phyloP scores from a whole-genome alignment of 257 asterid species.

The Plantago ovata region DNA sequence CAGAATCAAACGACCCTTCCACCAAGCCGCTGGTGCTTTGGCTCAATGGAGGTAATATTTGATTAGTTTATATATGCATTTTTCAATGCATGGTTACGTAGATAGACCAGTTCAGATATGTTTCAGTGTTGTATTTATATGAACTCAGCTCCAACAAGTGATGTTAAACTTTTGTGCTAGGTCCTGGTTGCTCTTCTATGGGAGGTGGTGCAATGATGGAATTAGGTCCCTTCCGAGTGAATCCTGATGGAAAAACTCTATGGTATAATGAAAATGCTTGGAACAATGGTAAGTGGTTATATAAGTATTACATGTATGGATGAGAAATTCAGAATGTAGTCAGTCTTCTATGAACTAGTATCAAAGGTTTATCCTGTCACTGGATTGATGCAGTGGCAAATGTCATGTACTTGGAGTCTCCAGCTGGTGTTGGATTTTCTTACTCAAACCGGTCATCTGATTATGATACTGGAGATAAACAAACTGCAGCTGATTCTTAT shows the following conservation, averaged over 20 bases:
- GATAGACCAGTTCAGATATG: background rate
- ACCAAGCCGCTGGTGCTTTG: slow-evolving; percentile 41
- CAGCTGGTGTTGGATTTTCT: slow-evolving; percentile 66
- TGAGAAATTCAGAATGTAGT: background rate
- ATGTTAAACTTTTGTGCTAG: slow-evolving; percentile 22
- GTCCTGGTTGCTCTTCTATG: slow-evolving; percentile 77
- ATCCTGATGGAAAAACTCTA: no score
- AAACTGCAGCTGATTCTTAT: slow-evolving; percentile 50
- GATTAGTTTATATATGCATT: background rate
- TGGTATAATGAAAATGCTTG: slow-evolving; percentile 38
- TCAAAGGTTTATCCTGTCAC: background rate
- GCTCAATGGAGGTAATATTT: slow-evolving; percentile 54
- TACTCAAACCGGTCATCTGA: slow-evolving; percentile 57
- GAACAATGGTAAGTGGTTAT: slow-evolving; percentile 54
- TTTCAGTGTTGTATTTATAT: background rate
- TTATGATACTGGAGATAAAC: slow-evolving; percentile 40
- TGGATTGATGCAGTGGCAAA: slow-evolving; percentile 77
- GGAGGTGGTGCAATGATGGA: slow-evolving; percentile 53
- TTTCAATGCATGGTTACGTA: background rate
- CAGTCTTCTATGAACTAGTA: background rate
- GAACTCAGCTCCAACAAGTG: background rate
- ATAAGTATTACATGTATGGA: background rate
- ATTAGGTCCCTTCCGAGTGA: no score
- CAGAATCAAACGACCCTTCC: slow-evolving; percentile 33
- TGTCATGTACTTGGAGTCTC: slow-evolving; percentile 62